Evolutionary conservation across 2,329 filamentous ascomycete genomes (phyloP), one percentile per base, ranked within the genome.

Genomic region (Stagonosporopsis cucurbitacearum): DNA sequence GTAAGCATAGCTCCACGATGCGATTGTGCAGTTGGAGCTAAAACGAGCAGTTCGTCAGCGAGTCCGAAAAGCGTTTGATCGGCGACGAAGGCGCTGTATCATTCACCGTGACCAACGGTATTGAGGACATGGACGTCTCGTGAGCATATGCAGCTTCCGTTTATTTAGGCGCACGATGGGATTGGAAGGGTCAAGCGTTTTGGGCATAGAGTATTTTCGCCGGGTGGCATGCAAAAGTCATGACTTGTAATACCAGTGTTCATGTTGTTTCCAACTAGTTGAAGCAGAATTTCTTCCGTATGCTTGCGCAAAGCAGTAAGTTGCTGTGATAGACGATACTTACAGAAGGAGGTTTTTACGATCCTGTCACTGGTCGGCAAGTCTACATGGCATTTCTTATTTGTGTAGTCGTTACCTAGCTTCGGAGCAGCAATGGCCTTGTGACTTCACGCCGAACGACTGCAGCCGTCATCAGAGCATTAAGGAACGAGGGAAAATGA

Each of bases 41-140:
- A 74, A 36, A 13, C 9, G 7, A 25, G 1, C 47, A 79, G 73
- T 97, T 98, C 69, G 92, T 99, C 40, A 79, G 84, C 54, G 90
- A 96, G 62, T 96, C 89, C 57, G 95, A 98, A 80, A 94, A 93
- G 81, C 86, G 93, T 36, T 87, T 99, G 62, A 97, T 99, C 74
- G 91, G 92, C 60, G 88, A 96, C 60, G 86, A 89, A 59, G 95
- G 95, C 23, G 81, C 80, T 22, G 94, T 96, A 25, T 90, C 88
- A 58, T 87, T 98, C 69, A 73, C 77, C 1, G 70, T 74, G 50
- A 70, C 75, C 3, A 82, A 85, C 67, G 87, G 84, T 33, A 64
- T 67, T 23, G 88, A 90, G 75, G 85, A 84, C 1, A 90, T 91
- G 88, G 88, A 91, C 64, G 80, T 87, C 42, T 87, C 86, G 52